Evolutionary conservation across 2,329 filamentous ascomycete species (phyloP).

Genomic region (Ophiocordyceps unilateralis): DNA sequence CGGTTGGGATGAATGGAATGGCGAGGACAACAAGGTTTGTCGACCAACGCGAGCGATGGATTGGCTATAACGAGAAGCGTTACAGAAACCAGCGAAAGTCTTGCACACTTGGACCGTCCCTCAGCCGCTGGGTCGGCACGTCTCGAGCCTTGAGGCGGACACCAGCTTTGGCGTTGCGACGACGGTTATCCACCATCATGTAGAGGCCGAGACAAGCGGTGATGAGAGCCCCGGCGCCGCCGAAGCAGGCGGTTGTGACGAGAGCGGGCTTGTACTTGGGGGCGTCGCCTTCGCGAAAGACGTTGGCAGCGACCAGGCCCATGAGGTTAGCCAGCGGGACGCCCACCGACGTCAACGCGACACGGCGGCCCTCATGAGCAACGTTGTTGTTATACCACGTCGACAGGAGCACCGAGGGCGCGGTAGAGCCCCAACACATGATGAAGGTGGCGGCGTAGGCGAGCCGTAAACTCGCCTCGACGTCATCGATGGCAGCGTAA

Average conservation of each 20-base stretch:
- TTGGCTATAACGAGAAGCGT: neutral
- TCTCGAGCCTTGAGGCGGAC: constrained; percentile 25
- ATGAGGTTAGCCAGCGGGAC: constrained; percentile 64
- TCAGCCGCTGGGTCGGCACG: constrained; percentile 30
- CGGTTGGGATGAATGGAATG: too few species aligned
- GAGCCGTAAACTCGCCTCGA: constrained; percentile 40
- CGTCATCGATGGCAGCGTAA: constrained; percentile 51
- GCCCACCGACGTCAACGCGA: constrained; percentile 52
- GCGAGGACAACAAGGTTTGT: neutral
- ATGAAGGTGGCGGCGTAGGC: constrained; percentile 66
- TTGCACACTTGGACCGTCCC: constrained; percentile 26
- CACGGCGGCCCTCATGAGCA: constrained; percentile 55
- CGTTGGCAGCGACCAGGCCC: constrained; percentile 52
- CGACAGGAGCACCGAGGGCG: constrained; percentile 52
- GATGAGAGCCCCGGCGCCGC: constrained; percentile 38
- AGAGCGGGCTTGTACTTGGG: constrained; percentile 51
- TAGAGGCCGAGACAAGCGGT: constrained; percentile 37
- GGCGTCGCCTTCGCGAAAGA: constrained; percentile 46
- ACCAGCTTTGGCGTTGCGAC: constrained; percentile 35
- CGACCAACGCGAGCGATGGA: too few species aligned
- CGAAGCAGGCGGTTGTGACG: constrained; percentile 47
- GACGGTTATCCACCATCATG: constrained; percentile 39
- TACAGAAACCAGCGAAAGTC: constrained; percentile 35
- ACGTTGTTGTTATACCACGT: constrained; percentile 67
- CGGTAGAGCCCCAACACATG: constrained; percentile 68